These are phyloP conservation scores for Phytophthora ohioensis DNA, from an alignment of 352 stramenopile species.

Conservation along the genomic window DNA sequence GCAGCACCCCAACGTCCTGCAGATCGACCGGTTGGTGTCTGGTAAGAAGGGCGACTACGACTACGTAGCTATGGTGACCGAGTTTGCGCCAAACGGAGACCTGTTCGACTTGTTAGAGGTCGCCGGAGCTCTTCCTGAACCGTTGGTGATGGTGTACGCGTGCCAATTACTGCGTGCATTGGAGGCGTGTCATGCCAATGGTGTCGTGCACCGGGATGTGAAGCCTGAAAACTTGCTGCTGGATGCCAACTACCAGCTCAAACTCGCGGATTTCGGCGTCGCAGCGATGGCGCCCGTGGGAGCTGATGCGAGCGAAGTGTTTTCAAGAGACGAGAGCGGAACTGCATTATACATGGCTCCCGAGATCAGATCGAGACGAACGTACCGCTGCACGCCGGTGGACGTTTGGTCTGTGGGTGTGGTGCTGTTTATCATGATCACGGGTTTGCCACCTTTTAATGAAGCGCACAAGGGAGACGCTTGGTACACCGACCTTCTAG, in stretches of 20 bases:
- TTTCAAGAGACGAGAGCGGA: conserved; percentile 71
- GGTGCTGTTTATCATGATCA: conserved; percentile 93
- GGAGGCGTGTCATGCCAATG: conserved; percentile 72
- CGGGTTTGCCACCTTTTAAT: conserved; percentile 90
- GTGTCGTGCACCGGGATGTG: conserved; percentile 88
- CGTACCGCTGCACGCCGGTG: conserved; percentile 79
- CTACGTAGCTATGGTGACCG: conserved; percentile 78
- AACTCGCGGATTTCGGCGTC: conserved; percentile 95
- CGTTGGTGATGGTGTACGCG: conserved; percentile 75
- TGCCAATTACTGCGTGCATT: conserved; percentile 77
- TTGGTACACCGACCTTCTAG: conserved; percentile 77
- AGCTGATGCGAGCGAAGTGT: conserved; percentile 28
- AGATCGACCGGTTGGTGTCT: conserved; percentile 51
- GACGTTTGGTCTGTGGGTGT: conserved; percentile 92
- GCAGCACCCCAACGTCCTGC: conserved; percentile 65
- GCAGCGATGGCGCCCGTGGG: conserved; percentile 65
- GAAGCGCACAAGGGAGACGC: conserved; percentile 71
- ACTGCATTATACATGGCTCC: conserved; percentile 91
- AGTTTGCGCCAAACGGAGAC: conserved; percentile 82
- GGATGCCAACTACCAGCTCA: conserved; percentile 80
- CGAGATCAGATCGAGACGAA: conserved; percentile 66
- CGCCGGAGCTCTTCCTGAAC: conserved; percentile 67
- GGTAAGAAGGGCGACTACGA: conserved; percentile 52
- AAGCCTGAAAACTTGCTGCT: conserved; percentile 94
- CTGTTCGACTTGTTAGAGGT: conserved; percentile 87